Percentiles rank a stretch among this genome's conserved stretches.
Evolutionary conservation across 257 asterid species (phyloP).

Genomic region (Leonotis leonurus): DNA sequence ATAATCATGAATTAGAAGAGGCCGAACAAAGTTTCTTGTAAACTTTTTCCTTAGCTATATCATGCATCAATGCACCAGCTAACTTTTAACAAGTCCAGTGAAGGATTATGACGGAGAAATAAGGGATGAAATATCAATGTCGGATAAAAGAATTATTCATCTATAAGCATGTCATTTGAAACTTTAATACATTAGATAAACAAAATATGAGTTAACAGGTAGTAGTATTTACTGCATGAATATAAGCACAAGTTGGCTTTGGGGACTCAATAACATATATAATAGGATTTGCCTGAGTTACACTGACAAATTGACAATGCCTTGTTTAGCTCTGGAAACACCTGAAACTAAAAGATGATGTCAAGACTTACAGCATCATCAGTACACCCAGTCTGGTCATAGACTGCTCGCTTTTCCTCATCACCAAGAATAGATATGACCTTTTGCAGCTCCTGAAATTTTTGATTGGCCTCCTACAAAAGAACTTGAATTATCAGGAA

Average conservation of each 20-base stretch:
- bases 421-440: constrained; percentile 87
- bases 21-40: neutral
- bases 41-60: neutral
- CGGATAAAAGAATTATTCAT: neutral
- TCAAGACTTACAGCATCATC: constrained; percentile 98
- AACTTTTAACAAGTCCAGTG: neutral
- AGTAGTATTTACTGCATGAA: neutral
- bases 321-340: neutral
- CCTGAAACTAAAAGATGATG: no score
- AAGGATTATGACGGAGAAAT: neutral
- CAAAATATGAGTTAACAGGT: neutral
- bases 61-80: neutral
- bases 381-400: constrained; percentile 93
- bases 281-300: neutral
- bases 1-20: neutral
- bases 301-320: neutral
- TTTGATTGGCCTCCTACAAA: constrained; percentile 85
- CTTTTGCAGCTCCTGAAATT: constrained; percentile 91
- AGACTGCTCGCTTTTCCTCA: constrained; percentile 84
- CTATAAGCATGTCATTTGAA: neutral
- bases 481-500: neutral
- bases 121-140: neutral
- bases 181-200: neutral
- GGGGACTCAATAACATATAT: neutral
- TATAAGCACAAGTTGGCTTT: neutral